These are phyloP conservation scores for Coemansia sp. DNA, from an alignment of 192 early-diverging fungal species.

Conservation along the genomic window DNA sequence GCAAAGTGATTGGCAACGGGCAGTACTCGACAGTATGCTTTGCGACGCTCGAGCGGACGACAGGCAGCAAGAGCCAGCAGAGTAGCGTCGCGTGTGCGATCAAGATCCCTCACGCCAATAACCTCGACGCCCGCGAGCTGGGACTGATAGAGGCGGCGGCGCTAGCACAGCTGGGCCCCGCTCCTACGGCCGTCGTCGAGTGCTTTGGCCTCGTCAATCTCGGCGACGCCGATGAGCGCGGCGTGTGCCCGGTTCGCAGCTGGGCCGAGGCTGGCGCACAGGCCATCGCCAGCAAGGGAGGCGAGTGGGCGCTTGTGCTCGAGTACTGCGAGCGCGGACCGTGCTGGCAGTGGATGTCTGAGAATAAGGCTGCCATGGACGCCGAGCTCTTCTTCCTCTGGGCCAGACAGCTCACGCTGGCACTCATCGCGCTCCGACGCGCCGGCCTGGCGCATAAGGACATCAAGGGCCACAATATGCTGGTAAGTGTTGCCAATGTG, in stretches of 20 bases:
- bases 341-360: slow-evolving; percentile 63
- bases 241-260: slow-evolving; percentile 16
- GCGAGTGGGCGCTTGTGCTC: slow-evolving; percentile 58
- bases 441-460: slow-evolving; percentile 62
- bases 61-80: not conserved
- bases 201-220: slow-evolving; percentile 50
- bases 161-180: slow-evolving; percentile 38
- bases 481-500: slow-evolving; percentile 38
- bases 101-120: slow-evolving; percentile 47
- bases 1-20: slow-evolving; percentile 39
- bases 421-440: slow-evolving; percentile 57
- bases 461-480: slow-evolving; percentile 65
- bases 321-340: slow-evolving; percentile 61
- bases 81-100: slow-evolving; percentile 23
- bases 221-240: slow-evolving; percentile 6
- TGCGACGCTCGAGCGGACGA: slow-evolving; percentile 17
- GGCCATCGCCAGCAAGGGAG: slow-evolving; percentile 18
- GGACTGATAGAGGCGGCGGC: slow-evolving; percentile 51
- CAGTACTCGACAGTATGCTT: slow-evolving; percentile 54
- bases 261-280: slow-evolving; percentile 34
- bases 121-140: slow-evolving; percentile 53
- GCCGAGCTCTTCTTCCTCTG: slow-evolving; percentile 59
- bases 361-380: slow-evolving; percentile 40
- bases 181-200: slow-evolving; percentile 25
- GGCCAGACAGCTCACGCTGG: slow-evolving; percentile 60